Conservation (phyloP, 306 rosid genomes). For the Cercis canadensis region DNA sequence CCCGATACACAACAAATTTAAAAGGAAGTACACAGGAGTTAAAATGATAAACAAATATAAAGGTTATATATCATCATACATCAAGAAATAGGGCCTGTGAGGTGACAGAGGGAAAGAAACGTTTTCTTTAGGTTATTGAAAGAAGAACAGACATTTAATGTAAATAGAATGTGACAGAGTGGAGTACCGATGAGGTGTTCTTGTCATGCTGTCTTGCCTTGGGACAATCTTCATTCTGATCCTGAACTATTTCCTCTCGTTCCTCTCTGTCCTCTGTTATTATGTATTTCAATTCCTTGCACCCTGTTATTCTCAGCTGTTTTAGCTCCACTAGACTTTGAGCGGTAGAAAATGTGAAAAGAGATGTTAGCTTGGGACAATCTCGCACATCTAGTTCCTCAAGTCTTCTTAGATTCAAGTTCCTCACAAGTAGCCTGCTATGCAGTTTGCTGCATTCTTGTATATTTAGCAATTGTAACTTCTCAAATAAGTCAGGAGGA, state of each 20-base stretch:
- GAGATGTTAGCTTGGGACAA: background rate
- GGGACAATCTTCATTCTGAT: too few relatives aligned
- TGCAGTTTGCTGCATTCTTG: background rate
- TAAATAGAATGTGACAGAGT: too few relatives aligned
- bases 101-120: too few relatives aligned
- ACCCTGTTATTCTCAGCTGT: background rate
- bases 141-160: too few relatives aligned
- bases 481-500: background rate
- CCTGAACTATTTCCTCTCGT: background rate
- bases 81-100: too few relatives aligned
- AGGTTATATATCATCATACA: too few relatives aligned
- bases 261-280: background rate
- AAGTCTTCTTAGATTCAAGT: background rate
- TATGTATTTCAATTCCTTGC: background rate
- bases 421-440: background rate
- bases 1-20: too few relatives aligned
- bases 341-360: background rate
- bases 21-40: too few relatives aligned
- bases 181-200: too few relatives aligned
- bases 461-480: background rate
- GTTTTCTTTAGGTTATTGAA: too few relatives aligned
- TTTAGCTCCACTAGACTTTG: background rate
- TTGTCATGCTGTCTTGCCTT: too few relatives aligned
- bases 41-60: too few relatives aligned
- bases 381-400: background rate